Conservation (phyloP, 208 protist species). For the Trichomonas gallinae region DNA sequence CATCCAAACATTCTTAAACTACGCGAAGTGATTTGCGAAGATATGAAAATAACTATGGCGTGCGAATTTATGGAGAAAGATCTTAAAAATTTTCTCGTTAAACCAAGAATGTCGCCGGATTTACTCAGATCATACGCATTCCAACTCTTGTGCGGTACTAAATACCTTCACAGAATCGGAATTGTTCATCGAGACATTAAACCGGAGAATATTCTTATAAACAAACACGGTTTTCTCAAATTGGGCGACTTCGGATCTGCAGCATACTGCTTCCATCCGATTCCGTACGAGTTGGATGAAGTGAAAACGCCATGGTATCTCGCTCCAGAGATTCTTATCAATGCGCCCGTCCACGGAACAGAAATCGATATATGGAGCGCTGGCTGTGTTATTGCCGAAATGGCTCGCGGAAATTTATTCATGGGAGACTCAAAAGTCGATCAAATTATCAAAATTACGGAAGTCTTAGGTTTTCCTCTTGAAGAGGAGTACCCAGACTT, state of each 20-base stretch:
- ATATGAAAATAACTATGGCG: background rate
- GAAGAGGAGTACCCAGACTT: background rate
- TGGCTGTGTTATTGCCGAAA: slow-evolving; percentile 44
- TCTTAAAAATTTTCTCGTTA: background rate
- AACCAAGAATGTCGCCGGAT: background rate
- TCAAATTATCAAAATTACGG: slow-evolving; percentile 30
- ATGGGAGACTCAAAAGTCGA: slow-evolving; percentile 40
- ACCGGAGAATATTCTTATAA: slow-evolving; percentile 4
- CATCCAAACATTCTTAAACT: background rate
- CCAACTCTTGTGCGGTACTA: background rate
- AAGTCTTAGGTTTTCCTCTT: background rate
- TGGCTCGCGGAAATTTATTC: slow-evolving; percentile 33
- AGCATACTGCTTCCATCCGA: background rate
- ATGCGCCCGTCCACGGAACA: slow-evolving; percentile 20
- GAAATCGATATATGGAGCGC: slow-evolving; percentile 43
- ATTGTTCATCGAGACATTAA: background rate
- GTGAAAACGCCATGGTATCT: slow-evolving; percentile 42
- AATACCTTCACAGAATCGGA: background rate
- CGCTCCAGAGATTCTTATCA: slow-evolving; percentile 40
- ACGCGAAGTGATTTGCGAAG: background rate
- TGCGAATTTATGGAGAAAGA: background rate
- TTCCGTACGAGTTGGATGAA: background rate
- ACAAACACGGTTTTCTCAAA: background rate
- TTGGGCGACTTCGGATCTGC: background rate
- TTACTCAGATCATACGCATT: slow-evolving; percentile 22